Conservation (phyloP, 2,329 filamentous ascomycete genomes). For the Botrytis porri region DNA sequence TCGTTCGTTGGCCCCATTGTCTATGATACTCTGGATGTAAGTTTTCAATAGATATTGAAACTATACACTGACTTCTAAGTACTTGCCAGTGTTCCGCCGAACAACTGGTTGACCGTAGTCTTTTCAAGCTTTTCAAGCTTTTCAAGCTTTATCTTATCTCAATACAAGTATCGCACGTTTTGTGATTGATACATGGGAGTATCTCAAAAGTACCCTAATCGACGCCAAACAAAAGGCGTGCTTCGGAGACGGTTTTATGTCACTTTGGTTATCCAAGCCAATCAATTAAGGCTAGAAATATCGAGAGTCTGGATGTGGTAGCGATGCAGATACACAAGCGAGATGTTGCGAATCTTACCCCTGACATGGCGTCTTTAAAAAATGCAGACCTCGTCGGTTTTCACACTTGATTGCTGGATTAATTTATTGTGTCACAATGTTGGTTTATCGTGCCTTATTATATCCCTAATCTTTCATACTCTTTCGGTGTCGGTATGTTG, state of each 20-base stretch:
- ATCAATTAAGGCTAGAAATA: background rate
- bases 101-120: background rate
- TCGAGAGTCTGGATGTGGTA: background rate
- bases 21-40: background rate
- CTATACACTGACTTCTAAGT: background rate
- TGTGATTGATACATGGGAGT: background rate
- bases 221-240: conserved; percentile 12
- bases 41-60: background rate
- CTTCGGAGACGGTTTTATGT: conserved; percentile 4
- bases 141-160: conserved; percentile 12
- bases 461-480: background rate
- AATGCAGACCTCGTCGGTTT: background rate
- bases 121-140: conserved; percentile 2
- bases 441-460: background rate
- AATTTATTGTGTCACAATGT: conserved; percentile 9
- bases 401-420: conserved; percentile 17
- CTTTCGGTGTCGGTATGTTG: conserved; percentile 7
- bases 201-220: background rate
- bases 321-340: conserved; percentile 9
- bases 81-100: background rate
- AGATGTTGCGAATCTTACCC: conserved; percentile 19
- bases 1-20: conserved; percentile 15
- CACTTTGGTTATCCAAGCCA: conserved; percentile 5
- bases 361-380: conserved; percentile 15
- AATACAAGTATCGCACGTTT: background rate